phyloP scores from a whole-genome alignment of 495 filamentous ascomycete genomes.

The Margaritispora aquatica region DNA sequence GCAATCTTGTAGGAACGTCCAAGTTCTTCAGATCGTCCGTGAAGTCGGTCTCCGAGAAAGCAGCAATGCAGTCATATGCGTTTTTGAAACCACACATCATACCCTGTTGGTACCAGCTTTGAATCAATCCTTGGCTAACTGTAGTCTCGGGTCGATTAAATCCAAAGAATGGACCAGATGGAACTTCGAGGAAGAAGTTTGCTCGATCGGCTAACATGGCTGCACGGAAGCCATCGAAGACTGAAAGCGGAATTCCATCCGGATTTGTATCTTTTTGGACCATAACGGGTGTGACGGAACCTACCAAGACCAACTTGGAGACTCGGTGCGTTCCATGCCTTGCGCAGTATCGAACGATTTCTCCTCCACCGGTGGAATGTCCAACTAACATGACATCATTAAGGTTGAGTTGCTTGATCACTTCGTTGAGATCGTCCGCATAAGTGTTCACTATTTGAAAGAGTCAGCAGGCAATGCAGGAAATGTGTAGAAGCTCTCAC shows the following conservation, averaged over 20 bases:
- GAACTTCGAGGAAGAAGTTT: slow-evolving; percentile 35
- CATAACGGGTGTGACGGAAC: slow-evolving; percentile 34
- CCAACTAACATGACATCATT: slow-evolving; percentile 32
- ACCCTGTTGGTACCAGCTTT: slow-evolving; percentile 36
- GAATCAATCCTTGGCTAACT: slow-evolving; percentile 31
- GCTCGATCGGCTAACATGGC: slow-evolving; percentile 32
- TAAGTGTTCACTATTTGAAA: slow-evolving; percentile 32
- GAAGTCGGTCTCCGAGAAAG: slow-evolving; percentile 36
- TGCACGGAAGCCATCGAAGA: slow-evolving; percentile 33
- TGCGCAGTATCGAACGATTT: slow-evolving; percentile 31
- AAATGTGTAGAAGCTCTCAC: background rate
- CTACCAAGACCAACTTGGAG: slow-evolving; percentile 33
- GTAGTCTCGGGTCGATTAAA: slow-evolving; percentile 33
- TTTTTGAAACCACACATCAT: slow-evolving; percentile 34
- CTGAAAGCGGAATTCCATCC: slow-evolving; percentile 27
- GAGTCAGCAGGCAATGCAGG: background rate
- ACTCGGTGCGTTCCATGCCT: slow-evolving; percentile 31
- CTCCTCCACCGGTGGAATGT: slow-evolving; percentile 37
- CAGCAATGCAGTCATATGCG: slow-evolving; percentile 33
- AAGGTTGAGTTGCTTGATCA: slow-evolving; percentile 31
- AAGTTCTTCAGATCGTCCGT: slow-evolving; percentile 36
- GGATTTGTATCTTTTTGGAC: slow-evolving; percentile 27
- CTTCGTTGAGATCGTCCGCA: slow-evolving; percentile 32
- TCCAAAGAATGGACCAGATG: slow-evolving; percentile 37
- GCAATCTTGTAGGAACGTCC: slow-evolving; percentile 29